Evolutionary conservation across 1,139 yeast genomes (phyloP).

Genomic region (Nakaseomyces kungkrabaensis): DNA sequence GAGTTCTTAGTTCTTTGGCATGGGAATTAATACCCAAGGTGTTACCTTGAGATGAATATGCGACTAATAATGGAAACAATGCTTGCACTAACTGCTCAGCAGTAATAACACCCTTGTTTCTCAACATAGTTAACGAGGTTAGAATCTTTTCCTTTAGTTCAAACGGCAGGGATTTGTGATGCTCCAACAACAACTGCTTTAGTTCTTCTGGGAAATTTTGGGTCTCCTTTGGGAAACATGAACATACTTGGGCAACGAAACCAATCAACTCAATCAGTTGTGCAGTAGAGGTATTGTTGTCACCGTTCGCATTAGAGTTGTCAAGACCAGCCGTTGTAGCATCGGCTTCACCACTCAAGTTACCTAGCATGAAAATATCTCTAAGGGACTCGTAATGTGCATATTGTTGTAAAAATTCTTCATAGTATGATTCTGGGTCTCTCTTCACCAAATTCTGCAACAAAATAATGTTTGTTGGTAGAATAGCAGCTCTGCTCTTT

Average conservation of each 20-base stretch:
- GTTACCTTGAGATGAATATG: constrained; percentile 40
- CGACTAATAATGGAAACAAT: constrained; percentile 66
- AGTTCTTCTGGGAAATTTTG: constrained; percentile 74
- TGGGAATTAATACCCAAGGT: constrained; percentile 46
- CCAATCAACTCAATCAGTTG: constrained; percentile 83
- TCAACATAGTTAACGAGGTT: constrained; percentile 77
- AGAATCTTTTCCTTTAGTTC: constrained; percentile 86
- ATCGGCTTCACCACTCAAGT: constrained; percentile 16
- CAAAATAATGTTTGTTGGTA: constrained; percentile 85
- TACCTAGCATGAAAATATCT: constrained; percentile 57
- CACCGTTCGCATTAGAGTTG: constrained; percentile 16
- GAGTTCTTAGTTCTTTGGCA: constrained; percentile 73
- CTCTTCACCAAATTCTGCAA: constrained; percentile 86
- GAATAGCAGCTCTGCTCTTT: constrained; percentile 79
- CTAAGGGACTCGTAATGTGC: constrained; percentile 85
- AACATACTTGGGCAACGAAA: constrained; percentile 83
- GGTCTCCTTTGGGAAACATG: constrained; percentile 85
- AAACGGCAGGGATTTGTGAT: constrained; percentile 74
- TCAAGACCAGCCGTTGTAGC: constrained; percentile 10
- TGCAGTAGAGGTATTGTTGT: constrained; percentile 37
- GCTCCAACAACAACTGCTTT: constrained; percentile 53
- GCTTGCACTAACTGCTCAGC: constrained; percentile 79
- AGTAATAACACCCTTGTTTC: constrained; percentile 74
- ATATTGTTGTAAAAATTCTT: constrained; percentile 86
- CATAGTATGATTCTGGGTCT: constrained; percentile 88